Evolutionary conservation across 177 flowering plant species (phyloP), one percentile per base, ranked within the genome.

Genomic region (Vitis hybrid): DNA sequence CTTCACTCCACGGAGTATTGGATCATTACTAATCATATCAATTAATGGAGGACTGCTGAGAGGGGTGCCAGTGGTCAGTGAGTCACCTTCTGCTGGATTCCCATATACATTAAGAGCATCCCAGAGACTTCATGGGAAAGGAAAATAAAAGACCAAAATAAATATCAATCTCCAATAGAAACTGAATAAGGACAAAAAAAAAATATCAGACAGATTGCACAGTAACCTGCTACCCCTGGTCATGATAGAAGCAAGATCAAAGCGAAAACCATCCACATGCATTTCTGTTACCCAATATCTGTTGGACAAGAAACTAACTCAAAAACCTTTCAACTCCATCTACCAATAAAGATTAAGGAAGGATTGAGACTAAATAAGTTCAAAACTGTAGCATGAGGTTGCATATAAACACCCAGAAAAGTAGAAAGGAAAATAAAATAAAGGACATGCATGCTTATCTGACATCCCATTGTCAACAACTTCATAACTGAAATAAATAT

Each of bases 181-280:
- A 46, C 21, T 49, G 21, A 52, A 52, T 32, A 67, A 54, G 52
- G 40, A 54, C 5, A 27, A 8, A 49, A 27, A 27, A 18, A 21
- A 55, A 46, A 4, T 32, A 70, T 24, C 19, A 17, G 57, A 48
- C 48, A 69, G 56, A 56, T 56, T 40, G 24, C 40, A 60, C 21
- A 56, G 60, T 24, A 64, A 94, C 98, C 98, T 94, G 93, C 94
- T 85, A 73, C 91, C 76, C 82, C 99, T 85, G 54, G 99, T 91
- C 87, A 94, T 67, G 64, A 94, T 94, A 71, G 99, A 91, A 63
- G 97, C 99, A 81, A 94, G 97, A 82, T 94, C 99, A 82, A 94
- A 94, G 80, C 97, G 97, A 78, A 94, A 94, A 60, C 99, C 99
- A 86, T 94, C 99, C 61, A 91, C 88, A 80, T 94, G 99, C 89